Evolutionary conservation across 176 grass and related monocot genomes (phyloP), one percentile per base, ranked within the genome.

Genomic region (Otatea glauca): DNA sequence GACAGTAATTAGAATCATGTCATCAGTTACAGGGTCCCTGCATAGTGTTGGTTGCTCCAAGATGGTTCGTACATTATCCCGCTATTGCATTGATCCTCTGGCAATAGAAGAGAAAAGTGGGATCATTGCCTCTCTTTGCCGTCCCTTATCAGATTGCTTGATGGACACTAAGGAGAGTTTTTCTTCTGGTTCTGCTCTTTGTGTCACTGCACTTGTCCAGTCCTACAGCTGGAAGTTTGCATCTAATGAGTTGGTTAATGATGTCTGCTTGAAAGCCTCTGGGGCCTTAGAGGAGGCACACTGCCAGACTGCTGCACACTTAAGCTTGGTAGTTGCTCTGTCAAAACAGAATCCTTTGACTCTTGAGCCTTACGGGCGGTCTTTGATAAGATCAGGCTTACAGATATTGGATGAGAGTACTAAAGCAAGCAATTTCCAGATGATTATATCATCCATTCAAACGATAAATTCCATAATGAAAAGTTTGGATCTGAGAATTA

Each of bases 281-380:
- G 89, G 86, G 17, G 88, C 89, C 59, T 62, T 96, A 60, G 76
- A 85, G 79, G 91, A 91, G 85, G 85, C 72, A 62, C 54, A 68
- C 58, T 81, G 84, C 44, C 81, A 84, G 37, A 93, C 89, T 65
- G 83, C 42, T 68, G 61, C 76, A 4, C 91, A 96, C 62, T 48
- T 96, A 45, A 79, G 48, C 45, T 81, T 96, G 77, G 87, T 87
- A 83, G 60, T 91, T 56, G 89, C 77, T 77, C 87, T 93, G 9
- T 66, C 66, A 11, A 88, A 82, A 16, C 55, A 83, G 59, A 88
- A 91, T 61, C 81, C 69, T 48, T 68, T 88, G 55, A 82, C 74
- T 65, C 80, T 96, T 60, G 94, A 96, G 41, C 86, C 94, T 65
- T 96, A 93, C n/a, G 83, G 84, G 9, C 82, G 91, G 18, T 91